Evolutionary conservation across 208 protist species (phyloP).

Genomic region (Acanthamoeba lenticulata): DNA sequence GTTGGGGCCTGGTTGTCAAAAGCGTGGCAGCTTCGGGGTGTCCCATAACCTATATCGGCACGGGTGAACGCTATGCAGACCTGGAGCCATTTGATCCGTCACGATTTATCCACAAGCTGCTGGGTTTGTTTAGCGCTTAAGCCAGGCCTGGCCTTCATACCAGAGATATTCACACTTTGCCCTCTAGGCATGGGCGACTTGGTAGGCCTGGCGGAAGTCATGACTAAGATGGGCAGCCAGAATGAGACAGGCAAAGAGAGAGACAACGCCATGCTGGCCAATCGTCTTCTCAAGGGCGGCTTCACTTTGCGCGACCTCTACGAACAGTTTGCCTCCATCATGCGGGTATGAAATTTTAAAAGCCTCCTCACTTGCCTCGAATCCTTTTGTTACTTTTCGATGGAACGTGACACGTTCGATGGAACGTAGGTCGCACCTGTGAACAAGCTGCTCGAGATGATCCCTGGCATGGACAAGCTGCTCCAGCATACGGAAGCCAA

Average conservation of each 20-base stretch:
- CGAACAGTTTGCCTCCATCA: slow-evolving; percentile 95
- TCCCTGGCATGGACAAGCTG: too few species aligned
- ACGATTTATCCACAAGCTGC: slow-evolving; percentile 79
- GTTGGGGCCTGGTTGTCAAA: background rate
- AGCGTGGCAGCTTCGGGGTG: slow-evolving; percentile 95
- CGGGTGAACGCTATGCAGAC: slow-evolving; percentile 97
- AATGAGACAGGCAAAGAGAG: background rate
- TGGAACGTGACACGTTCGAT: too few species aligned
- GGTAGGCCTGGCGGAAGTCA: slow-evolving; percentile 90
- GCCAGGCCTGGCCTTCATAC: slow-evolving; percentile 82
- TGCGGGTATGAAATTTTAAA: slow-evolving; percentile 85
- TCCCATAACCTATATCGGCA: slow-evolving; percentile 99
- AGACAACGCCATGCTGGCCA: slow-evolving; percentile 90
- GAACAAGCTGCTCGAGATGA: slow-evolving; percentile 93
- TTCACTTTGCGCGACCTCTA: slow-evolving; percentile 97
- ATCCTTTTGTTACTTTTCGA: background rate
- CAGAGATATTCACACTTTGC: background rate
- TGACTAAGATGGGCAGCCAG: slow-evolving; percentile 89
- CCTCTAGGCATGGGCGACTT: slow-evolving; percentile 96
- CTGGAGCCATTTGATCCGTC: slow-evolving; percentile 91
- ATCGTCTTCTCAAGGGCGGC: slow-evolving; percentile 89
- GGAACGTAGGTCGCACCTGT: slow-evolving; percentile 67
- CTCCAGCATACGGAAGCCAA: too few species aligned
- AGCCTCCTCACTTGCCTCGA: background rate
- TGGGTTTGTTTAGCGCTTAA: background rate